phyloP scores from a whole-genome alignment of 805 yeast genomes.

The Schwanniomyces pseudopolymorphus region DNA sequence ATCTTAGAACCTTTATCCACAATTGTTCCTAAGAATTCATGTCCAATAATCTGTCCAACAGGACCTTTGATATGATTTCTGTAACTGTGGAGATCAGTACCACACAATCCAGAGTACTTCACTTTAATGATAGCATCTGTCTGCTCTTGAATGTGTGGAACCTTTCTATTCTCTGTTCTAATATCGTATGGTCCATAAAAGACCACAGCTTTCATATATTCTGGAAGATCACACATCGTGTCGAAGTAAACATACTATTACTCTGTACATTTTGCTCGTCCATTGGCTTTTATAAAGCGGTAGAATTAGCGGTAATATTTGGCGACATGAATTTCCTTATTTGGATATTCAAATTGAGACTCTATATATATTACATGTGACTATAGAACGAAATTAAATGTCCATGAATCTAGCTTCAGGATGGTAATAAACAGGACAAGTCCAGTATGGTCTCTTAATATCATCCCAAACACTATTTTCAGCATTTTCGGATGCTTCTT shows the following conservation, averaged over 20 bases:
- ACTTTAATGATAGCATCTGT: slow-evolving; percentile 50
- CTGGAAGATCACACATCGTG: neutral
- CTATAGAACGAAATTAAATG: slow-evolving; percentile 4
- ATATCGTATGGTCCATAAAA: slow-evolving; percentile 45
- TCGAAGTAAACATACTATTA: slow-evolving; percentile 5
- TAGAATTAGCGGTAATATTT: neutral
- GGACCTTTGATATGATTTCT: slow-evolving; percentile 49
- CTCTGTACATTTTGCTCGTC: neutral
- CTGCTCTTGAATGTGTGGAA: slow-evolving; percentile 36
- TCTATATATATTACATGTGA: neutral
- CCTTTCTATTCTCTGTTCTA: slow-evolving; percentile 36
- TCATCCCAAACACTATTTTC: slow-evolving; percentile 57
- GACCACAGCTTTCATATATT: slow-evolving; percentile 49
- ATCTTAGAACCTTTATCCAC: slow-evolving; percentile 37
- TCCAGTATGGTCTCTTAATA: slow-evolving; percentile 64
- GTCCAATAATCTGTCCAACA: slow-evolving; percentile 47
- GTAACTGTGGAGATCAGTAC: slow-evolving; percentile 54
- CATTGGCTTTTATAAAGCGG: neutral
- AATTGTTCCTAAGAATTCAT: slow-evolving; percentile 48
- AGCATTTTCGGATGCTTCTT: slow-evolving; percentile 12
- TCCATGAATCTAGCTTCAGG: slow-evolving; percentile 56
- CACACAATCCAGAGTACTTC: slow-evolving; percentile 50
- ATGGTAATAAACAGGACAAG: slow-evolving; percentile 65
- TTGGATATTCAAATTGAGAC: neutral
- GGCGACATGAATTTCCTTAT: neutral